These are phyloP conservation scores for Wickerhamomyces bisporus DNA, from an alignment of 805 yeast species.

Conservation along the genomic window DNA sequence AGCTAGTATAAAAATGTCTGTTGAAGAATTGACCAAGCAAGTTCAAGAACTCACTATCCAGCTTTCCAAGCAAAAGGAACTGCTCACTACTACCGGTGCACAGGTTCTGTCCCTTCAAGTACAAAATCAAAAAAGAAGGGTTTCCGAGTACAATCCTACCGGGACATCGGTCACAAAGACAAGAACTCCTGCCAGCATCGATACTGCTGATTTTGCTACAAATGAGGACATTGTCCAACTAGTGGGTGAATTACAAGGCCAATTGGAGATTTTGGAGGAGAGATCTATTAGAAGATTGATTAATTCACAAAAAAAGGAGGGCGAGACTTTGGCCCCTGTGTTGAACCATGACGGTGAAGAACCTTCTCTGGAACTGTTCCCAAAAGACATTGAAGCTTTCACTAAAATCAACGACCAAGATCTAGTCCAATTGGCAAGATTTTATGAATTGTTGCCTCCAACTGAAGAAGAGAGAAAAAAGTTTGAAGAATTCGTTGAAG, in stretches of 20 bases:
- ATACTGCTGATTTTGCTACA: conserved; percentile 58
- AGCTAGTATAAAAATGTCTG: conserved; percentile 1
- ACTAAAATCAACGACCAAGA: conserved; percentile 37
- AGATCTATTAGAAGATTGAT: conserved; percentile 66
- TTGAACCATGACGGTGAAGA: conserved; percentile 76
- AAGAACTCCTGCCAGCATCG: conserved; percentile 21
- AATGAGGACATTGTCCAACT: conserved; percentile 82
- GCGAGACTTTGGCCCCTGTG: conserved; percentile 55
- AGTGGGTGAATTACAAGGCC: conserved; percentile 87
- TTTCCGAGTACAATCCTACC: conserved; percentile 25
- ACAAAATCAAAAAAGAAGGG: conserved; percentile 39
- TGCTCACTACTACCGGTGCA: conserved; percentile 75
- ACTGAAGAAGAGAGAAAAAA: conserved; percentile 47
- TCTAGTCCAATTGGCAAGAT: conserved; percentile 54
- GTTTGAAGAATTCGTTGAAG: conserved; percentile 46
- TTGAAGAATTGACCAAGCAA: conserved; percentile 31
- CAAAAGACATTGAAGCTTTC: conserved; percentile 53
- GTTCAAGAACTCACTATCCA: conserved; percentile 46
- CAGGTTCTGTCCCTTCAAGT: conserved; percentile 70
- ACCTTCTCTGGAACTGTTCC: conserved; percentile 51
- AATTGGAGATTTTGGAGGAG: conserved; percentile 73
- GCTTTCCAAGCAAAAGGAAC: conserved; percentile 58
- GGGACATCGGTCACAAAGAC: conserved; percentile 4
- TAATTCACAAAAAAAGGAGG: conserved; percentile 46
- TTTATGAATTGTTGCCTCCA: conserved; percentile 75